Evolutionary conservation across 75 land plant genomes (phyloP).

Genomic region (Picea sitchensis): DNA sequence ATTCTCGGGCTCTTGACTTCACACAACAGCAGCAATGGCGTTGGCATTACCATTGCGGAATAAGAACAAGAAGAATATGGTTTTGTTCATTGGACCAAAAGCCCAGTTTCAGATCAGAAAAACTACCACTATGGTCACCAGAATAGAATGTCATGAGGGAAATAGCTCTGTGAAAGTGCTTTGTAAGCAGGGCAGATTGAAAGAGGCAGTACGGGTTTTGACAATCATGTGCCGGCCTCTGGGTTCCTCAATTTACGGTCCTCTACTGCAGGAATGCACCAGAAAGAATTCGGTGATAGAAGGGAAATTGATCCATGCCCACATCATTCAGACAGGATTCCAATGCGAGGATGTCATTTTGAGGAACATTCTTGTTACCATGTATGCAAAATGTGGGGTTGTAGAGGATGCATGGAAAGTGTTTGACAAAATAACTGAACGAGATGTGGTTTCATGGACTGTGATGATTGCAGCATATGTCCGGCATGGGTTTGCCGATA

Average conservation of each 20-base stretch:
- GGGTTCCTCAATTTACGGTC: slow-evolving; percentile 6
- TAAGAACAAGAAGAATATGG: too few relatives aligned
- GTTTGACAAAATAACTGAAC: slow-evolving; percentile 37
- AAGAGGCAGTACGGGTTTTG: too few relatives aligned
- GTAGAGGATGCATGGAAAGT: slow-evolving; percentile 37
- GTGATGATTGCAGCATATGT: slow-evolving; percentile 50
- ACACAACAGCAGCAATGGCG: too few relatives aligned
- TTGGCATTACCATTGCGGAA: too few relatives aligned
- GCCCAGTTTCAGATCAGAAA: too few relatives aligned
- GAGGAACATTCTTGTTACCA: slow-evolving; percentile 34
- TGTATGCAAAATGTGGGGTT: slow-evolving; percentile 60
- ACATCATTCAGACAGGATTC: slow-evolving; percentile 39
- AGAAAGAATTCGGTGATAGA: slow-evolving; percentile 16
- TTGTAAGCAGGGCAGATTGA: too few relatives aligned
- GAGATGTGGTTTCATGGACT: slow-evolving; percentile 52
- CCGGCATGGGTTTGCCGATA: slow-evolving; percentile 29
- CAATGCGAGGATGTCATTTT: slow-evolving; percentile 18
- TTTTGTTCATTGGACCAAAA: too few relatives aligned
- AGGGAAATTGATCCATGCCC: slow-evolving; percentile 44
- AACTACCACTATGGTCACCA: too few relatives aligned
- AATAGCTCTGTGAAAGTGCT: too few relatives aligned
- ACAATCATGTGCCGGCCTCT: too few relatives aligned
- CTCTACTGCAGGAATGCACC: slow-evolving; percentile 22
- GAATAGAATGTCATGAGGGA: too few relatives aligned
- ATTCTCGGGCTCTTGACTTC: too few relatives aligned